Evolutionary conservation across 2,329 filamentous ascomycete species (phyloP), one percentile per base, ranked within the genome.

Genomic region (Fusarium lateritium): DNA sequence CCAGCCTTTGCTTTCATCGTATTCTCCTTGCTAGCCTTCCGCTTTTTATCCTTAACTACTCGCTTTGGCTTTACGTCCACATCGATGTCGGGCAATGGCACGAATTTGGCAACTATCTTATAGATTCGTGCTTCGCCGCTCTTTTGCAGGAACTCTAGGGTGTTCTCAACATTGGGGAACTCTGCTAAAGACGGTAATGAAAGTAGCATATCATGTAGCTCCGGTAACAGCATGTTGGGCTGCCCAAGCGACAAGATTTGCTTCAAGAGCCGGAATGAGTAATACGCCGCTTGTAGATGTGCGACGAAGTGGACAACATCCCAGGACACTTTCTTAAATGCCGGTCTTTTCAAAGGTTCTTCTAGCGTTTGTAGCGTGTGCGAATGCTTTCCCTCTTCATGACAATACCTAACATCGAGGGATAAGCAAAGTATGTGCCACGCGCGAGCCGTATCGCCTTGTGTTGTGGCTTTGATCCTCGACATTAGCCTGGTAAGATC

Each of bases 221-320:
- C 57, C n/a, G 67, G 59, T 24, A 61, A 49, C 15, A 34, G 33
- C 8, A 50, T 40, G 28, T 56, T 47, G 6, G 58, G 26, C 3
- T 60, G 26, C 7, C 53, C 56, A 19, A 75, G 46, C 1, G 70
- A 65, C 3, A 82, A 52, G 10, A 80, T 72, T 24, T 79, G 79
- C 4, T 85, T 65, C 6, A 89, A 57, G 24, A 82, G 73, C n/a
- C 88, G 83, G 2, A 92, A 73, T 1, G 89, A 91, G 73, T 92
- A 92, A 7, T 88, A 77, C 1, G 84, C 81, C 6, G 86, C 87
- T 55, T 91, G 87, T 0, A 89, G 76, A 66, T 91, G 87, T 1
- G 89, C 89, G 10, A 83, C 76, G 47, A 91, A 81, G 71, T 93
- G 91, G 43, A 91, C 77, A 19, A 85, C 79, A 11, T 85, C 80